A percentile compares a stretch with the other conserved stretches of the same genome.
These are phyloP conservation scores for Phytomonas serpens DNA, from an alignment of 208 protist species.

Conservation along the genomic window DNA sequence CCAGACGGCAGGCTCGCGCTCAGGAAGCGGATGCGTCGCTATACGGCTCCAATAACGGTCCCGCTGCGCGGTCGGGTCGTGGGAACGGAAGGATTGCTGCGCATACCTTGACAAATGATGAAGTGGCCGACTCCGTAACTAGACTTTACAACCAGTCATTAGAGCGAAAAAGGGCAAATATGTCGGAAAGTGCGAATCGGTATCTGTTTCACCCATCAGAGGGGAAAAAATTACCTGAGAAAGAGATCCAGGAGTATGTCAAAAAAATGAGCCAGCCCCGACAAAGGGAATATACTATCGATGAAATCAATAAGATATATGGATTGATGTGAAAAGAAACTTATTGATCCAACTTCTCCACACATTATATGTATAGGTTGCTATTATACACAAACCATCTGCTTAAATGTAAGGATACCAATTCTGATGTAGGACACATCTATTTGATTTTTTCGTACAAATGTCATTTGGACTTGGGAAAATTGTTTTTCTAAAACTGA, in stretches of 20 bases:
- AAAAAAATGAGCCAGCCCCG: constrained; percentile 61
- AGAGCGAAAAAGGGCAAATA: constrained; percentile 37
- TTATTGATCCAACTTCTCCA: neutral
- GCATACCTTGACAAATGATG: constrained; percentile 17
- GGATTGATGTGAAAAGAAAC: constrained; percentile 24
- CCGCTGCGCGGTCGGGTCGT: neutral
- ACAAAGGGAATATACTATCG: constrained; percentile 67
- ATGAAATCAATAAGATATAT: constrained; percentile 84
- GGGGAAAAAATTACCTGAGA: constrained; percentile 36
- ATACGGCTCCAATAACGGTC: neutral
- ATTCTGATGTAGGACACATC: too few species aligned
- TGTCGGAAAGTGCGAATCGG: constrained; percentile 46
- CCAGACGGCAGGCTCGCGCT: constrained; percentile 27
- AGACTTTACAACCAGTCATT: constrained; percentile 70
- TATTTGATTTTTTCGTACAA: too few species aligned
- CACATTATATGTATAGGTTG: neutral
- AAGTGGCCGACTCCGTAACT: constrained; percentile 40
- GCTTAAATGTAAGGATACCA: neutral
- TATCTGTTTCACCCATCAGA: constrained; percentile 45
- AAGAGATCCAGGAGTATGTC: constrained; percentile 55
- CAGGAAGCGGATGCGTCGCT: constrained; percentile 10
- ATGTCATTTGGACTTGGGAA: too few species aligned
- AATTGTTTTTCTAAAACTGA: too few species aligned
- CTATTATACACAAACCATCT: neutral
- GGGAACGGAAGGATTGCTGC: constrained; percentile 3